Base-by-base conservation (phyloP, 2,329 filamentous ascomycete species). In the Pseudogymnoascus sp. region DNA sequence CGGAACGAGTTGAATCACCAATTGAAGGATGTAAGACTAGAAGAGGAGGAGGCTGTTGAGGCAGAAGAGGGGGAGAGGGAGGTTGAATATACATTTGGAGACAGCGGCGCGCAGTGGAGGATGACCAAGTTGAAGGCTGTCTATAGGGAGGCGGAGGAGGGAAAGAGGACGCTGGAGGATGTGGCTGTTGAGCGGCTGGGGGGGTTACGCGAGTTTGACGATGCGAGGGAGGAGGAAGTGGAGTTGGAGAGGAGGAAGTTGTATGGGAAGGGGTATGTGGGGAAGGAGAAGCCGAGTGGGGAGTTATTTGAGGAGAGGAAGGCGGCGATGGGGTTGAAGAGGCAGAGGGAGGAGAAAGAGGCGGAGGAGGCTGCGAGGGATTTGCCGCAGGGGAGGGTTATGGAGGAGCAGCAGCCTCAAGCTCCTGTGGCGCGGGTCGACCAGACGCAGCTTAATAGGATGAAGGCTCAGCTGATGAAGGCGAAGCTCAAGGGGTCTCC, bases 401-500 rank as follows among this genome's bases (percentile, higher is more conserved):
- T 90, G 61, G 77, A 81, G 2, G 83, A 87, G n/a, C 79, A 82
- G 45, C 73, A 76, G 60, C 77, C 78, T 25, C 73, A 79, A n/a
- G 73, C 78, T 2, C 75, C 77, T 6, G 81, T 81, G 0, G 79
- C 81, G 16, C 77, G 75, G 11, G 75, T 96, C 19, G 90, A 96
- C 70, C 86, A 90, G 71, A 95, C 91, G 0, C 81, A 87, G 0
- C 80, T 99, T 63, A 99, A 99, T 76, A 87, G 90, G 66, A 83
- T 99, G 61, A 93, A 93, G 68, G 95, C 95, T 0, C 90, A 95
- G 72, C 88, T 98, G 81, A 93, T 99, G 89, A 97, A 96, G 74
- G 95, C 95, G 4, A 96, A 96, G 73, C 79, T 99, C 57, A 89
- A 87, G 66, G 88, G 88, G 14, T 86, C 90, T 0, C 84, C 91